Base-by-base conservation (phyloP, 345 rosid species). In the Conringia planisiliqua region DNA sequence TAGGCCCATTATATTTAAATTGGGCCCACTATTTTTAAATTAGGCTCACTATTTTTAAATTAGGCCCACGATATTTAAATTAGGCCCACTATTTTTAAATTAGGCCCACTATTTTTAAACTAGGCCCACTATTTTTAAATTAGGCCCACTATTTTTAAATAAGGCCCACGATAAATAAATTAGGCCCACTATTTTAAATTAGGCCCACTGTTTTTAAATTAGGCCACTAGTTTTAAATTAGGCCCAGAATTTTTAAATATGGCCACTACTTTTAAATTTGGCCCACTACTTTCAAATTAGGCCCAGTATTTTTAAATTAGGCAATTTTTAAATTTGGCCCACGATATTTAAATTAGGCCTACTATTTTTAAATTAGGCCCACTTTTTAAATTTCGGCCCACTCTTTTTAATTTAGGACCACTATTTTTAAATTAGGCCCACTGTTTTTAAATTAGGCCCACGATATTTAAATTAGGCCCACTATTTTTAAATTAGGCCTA, bases 141-240 rank as follows among this genome's bases (percentile, higher is more conserved):
- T 42, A 66, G 36, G 62, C 79, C 79, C 73, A 60, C 30, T 39
- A 29, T 22, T 22, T n/a, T n/a, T n/a, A n/a, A n/a, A n/a, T n/a
- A n/a, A n/a, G n/a, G n/a, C n/a, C n/a, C n/a, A n/a, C n/a, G n/a
- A n/a, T n/a, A n/a, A n/a, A n/a, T 22, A 22, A 22, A 43, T 13
- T 42, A 66, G 36, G 62, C 79, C 79, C 73, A 60, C 30, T 39
- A 29, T n/a, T 22, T 22, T 22, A 22, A 22, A 43, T 13, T 42
- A 66, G 36, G 62, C 79, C 79, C 73, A 60, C 30, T 39, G n/a
- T n/a, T n/a, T 22, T 22, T 22, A 22, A 22, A 43, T 13, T 42
- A 66, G 36, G 62, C 79, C 73, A 60, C 30, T 39, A 29, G 38
- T 30, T 62, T 32, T 10, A 9, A 5, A 51, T n/a, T n/a, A 18